Percentiles rank a stretch among this genome's conserved stretches.
These are phyloP conservation scores for Pichia sporocuriosa DNA, from an alignment of 805 yeast genomes.

Conservation along the genomic window DNA sequence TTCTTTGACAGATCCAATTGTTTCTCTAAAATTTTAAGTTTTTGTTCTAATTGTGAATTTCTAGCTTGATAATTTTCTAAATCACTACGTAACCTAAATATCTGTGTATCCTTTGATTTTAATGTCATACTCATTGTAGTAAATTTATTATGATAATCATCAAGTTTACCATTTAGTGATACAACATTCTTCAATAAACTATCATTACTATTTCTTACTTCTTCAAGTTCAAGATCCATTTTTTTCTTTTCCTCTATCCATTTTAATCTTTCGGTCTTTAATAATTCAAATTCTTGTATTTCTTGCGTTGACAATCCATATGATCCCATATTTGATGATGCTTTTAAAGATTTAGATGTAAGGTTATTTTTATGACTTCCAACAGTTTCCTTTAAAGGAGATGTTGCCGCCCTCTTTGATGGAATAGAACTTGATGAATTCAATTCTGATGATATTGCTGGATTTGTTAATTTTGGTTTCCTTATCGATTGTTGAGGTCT, in stretches of 20 bases:
- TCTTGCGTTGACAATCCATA: slow-evolving; percentile 22
- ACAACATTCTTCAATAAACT: slow-evolving; percentile 30
- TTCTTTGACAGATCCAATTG: slow-evolving; percentile 7
- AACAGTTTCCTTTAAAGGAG: slow-evolving; percentile 46
- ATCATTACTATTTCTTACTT: slow-evolving; percentile 26
- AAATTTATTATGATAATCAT: slow-evolving; percentile 42
- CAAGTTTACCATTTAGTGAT: slow-evolving; percentile 31
- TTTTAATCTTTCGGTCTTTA: slow-evolving; percentile 47
- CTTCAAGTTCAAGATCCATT: slow-evolving; percentile 25
- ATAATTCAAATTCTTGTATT: slow-evolving; percentile 39
- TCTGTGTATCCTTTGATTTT: slow-evolving; percentile 65
- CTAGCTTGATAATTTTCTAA: slow-evolving; percentile 50
- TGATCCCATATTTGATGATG: slow-evolving; percentile 12
- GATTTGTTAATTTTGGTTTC: not conserved
- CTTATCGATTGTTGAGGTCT: not conserved
- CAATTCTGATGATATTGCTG: too few species aligned
- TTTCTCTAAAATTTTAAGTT: slow-evolving; percentile 15
- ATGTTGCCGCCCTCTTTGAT: slow-evolving; percentile 61
- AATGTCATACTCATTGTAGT: slow-evolving; percentile 43
- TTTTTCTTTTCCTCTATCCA: slow-evolving; percentile 36
- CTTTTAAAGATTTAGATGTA: slow-evolving; percentile 25
- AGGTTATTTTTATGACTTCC: slow-evolving; percentile 20
- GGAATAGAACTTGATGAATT: slow-evolving; percentile 34
- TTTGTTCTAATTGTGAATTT: slow-evolving; percentile 29
- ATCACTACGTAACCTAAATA: slow-evolving; percentile 54